phyloP scores from a whole-genome alignment of 768 basidiomycete species.

The Termitomyces sp. region DNA sequence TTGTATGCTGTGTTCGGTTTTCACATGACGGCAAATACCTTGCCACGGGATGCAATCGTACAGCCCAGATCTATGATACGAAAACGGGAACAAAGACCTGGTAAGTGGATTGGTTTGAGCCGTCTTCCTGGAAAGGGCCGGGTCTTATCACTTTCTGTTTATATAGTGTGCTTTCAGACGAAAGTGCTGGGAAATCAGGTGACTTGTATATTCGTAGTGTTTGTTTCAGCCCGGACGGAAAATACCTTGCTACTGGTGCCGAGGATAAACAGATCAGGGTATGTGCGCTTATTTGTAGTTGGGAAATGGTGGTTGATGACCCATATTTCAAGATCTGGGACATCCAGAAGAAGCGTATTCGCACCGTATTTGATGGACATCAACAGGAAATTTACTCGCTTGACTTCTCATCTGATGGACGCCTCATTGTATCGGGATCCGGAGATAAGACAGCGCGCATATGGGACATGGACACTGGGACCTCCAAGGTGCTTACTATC shows the following conservation, averaged over 20 bases:
- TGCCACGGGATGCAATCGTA: constrained; percentile 94
- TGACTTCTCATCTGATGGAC: constrained; percentile 84
- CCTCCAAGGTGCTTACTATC: constrained; percentile 40
- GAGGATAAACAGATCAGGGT: constrained; percentile 89
- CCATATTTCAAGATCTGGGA: constrained; percentile 76
- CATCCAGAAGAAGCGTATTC: constrained; percentile 72
- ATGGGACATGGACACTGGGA: constrained; percentile 36
- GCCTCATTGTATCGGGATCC: constrained; percentile 83
- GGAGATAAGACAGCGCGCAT: constrained; percentile 56
- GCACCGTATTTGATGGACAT: constrained; percentile 82
- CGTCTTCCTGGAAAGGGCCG: constrained; percentile 3
- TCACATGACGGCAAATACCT: constrained; percentile 90
- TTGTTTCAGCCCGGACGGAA: constrained; percentile 84
- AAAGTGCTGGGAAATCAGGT: constrained; percentile 61
- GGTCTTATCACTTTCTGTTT: background rate
- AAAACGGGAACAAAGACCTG: constrained; percentile 82
- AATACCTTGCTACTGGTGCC: constrained; percentile 85
- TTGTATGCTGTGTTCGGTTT: constrained; percentile 87
- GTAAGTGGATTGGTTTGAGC: constrained; percentile 34
- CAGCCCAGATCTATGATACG: constrained; percentile 93
- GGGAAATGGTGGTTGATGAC: background rate
- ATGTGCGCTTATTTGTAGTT: constrained; percentile 18
- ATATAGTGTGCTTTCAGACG: constrained; percentile 70
- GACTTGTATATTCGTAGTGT: constrained; percentile 94
- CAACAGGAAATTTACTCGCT: constrained; percentile 92